These are phyloP conservation scores for Trichoderma erinaceum DNA, from an alignment of 495 filamentous ascomycete genomes.

Conservation along the genomic window DNA sequence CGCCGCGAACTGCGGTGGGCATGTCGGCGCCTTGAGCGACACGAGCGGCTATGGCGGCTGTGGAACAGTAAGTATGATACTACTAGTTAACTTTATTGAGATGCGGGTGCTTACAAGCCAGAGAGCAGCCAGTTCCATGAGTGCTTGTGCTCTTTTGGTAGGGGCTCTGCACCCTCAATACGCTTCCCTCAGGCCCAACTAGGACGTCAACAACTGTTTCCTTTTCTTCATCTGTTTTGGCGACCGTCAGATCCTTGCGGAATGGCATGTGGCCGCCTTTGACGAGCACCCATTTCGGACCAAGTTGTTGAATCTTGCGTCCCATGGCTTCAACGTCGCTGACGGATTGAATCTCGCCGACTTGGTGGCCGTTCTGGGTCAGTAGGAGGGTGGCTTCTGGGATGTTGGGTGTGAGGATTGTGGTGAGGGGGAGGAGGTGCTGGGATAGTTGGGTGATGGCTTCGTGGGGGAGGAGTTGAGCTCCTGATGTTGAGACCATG, in stretches of 20 bases:
- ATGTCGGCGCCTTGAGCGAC: conserved; percentile 58
- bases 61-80: conserved; percentile 14
- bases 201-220: conserved; percentile 70
- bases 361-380: conserved; percentile 46
- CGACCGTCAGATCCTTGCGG: conserved; percentile 50
- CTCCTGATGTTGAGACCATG: conserved; percentile 85
- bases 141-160: conserved; percentile 73
- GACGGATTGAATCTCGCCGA: conserved; percentile 46
- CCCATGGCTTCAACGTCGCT: conserved; percentile 63
- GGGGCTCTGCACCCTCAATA: conserved; percentile 56
- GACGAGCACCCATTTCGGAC: conserved; percentile 72
- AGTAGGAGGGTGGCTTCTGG: conserved; percentile 79
- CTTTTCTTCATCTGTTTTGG: conserved; percentile 50
- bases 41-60: conserved; percentile 83
- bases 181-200: conserved; percentile 46
- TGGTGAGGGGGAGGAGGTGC: conserved; percentile 67
- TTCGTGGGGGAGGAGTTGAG: conserved; percentile 62
- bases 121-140: conserved; percentile 91
- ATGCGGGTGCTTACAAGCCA: conserved; percentile 64
- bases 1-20: conserved; percentile 57
- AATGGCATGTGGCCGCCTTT: conserved; percentile 93
- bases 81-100: not conserved
- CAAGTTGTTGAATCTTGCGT: conserved; percentile 55
- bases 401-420: conserved; percentile 83
- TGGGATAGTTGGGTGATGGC: conserved; percentile 60